Evolutionary conservation across 2,329 filamentous ascomycete genomes (phyloP), one percentile per base, ranked within the genome.

Genomic region (Ophiocordyceps sinensis): DNA sequence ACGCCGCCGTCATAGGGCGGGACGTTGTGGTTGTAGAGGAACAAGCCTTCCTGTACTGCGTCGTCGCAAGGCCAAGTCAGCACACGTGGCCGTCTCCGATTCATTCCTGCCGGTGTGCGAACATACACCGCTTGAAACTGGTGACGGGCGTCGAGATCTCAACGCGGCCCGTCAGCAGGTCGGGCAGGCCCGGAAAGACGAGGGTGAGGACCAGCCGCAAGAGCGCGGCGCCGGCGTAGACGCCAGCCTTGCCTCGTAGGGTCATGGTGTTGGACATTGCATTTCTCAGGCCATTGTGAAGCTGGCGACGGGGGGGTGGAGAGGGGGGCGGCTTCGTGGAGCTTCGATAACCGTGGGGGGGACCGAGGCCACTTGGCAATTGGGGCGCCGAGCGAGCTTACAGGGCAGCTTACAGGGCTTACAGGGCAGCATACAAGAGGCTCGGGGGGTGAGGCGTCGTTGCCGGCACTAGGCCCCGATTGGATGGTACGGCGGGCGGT

Each of bases 111-210:
- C 5, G n/a, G 32, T 7, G 15, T 19, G 5, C 3, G 12, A 15
- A 10, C 82, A 62, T 71, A 94, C 88, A 70, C 76, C 91, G 77
- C 69, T 96, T 96, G 75, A 95, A 98, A 73, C 89, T 94, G 52
- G 86, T 95, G 37, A 96, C 83, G 32, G 91, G 89, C 19, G 91
- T 98, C 36, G 91, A 95, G 54, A 98, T 82, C 69, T 98, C 91
- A 53, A 95, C 91, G 56, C 91, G 82, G 48, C 82, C 84, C 17
- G 86, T 91, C 47, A 98, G 71, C 47, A 94, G 71, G 58, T 87
- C 79, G 40, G 89, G 85, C 34, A 98, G 70, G 31, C 75, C 76
- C 47, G 91, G 88, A 57, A 95, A 94, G 43, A 79, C 70, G 44
- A 79, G 69, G 58, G 87, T 88, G 41, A 96, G 74, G 42, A 85